Conservation (phyloP, 2,329 filamentous ascomycete species). For the Trichoderma guizhouense region DNA sequence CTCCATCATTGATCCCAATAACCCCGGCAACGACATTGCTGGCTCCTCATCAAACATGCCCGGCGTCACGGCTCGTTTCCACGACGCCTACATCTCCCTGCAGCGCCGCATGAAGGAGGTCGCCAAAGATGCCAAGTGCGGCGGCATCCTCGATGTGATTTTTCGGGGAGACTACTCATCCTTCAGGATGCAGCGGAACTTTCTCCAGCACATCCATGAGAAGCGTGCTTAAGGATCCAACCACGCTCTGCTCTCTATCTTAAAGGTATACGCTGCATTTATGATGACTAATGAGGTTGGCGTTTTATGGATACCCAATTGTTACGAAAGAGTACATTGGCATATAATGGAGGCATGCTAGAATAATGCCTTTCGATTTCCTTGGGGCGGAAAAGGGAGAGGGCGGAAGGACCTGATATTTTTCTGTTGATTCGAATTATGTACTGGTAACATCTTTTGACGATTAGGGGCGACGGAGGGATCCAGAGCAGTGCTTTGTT, state of each 20-base stretch:
- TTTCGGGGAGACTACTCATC: constrained; percentile 75
- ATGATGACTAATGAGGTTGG: constrained; percentile 3
- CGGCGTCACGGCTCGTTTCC: constrained; percentile 67
- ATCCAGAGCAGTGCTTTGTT: neutral
- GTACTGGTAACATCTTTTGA: constrained; percentile 27
- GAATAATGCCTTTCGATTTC: neutral
- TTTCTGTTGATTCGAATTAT: constrained; percentile 14
- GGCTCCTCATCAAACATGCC: constrained; percentile 73
- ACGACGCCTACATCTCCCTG: constrained; percentile 57
- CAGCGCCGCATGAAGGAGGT: constrained; percentile 56
- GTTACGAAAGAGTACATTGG: constrained; percentile 5
- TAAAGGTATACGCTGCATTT: constrained; percentile 18
- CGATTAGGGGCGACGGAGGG: constrained; percentile 14
- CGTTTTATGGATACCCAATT: constrained; percentile 15
- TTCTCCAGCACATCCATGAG: constrained; percentile 53
- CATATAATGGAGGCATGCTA: constrained; percentile 6
- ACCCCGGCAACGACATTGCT: constrained; percentile 79
- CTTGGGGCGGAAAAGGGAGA: neutral
- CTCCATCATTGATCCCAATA: constrained; percentile 90
- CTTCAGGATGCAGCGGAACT: constrained; percentile 67
- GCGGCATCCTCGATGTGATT: constrained; percentile 63
- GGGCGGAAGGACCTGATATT: neutral
- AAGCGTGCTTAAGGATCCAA: constrained; percentile 29
- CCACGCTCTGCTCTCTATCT: constrained; percentile 22
- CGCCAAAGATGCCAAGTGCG: constrained; percentile 28